Conservation (phyloP, 768 basidiomycete genomes). For the Psilocybe cyanescens region DNA sequence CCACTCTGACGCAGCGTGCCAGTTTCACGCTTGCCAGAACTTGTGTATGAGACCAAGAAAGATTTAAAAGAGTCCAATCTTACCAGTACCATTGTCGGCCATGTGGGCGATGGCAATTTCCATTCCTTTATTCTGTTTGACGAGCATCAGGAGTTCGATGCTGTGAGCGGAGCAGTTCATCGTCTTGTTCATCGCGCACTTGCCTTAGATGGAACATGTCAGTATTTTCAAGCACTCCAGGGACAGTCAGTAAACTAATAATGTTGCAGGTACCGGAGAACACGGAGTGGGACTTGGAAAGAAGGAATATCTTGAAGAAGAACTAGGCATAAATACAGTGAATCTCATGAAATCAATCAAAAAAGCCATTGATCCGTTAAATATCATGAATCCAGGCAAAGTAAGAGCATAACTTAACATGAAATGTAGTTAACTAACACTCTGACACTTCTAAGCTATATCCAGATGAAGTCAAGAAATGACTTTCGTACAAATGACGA, state of each 20-base stretch:
- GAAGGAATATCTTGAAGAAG: slow-evolving; percentile 79
- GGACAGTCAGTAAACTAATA: not conserved
- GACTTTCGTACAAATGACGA: not conserved
- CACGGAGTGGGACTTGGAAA: slow-evolving; percentile 91
- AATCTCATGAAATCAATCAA: slow-evolving; percentile 89
- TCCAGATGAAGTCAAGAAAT: slow-evolving; percentile 27
- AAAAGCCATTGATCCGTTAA: slow-evolving; percentile 73
- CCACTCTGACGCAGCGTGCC: slow-evolving; percentile 52
- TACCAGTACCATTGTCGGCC: slow-evolving; percentile 76
- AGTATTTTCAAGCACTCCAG: slow-evolving; percentile 23
- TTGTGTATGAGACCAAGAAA: slow-evolving; percentile 78
- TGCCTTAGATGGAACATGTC: slow-evolving; percentile 77
- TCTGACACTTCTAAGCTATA: slow-evolving; percentile 30
- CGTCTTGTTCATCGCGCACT: slow-evolving; percentile 75
- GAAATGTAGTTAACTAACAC: slow-evolving; percentile 12
- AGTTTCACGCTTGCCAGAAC: slow-evolving; percentile 67
- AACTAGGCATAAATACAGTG: slow-evolving; percentile 83
- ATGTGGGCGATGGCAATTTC: slow-evolving; percentile 76
- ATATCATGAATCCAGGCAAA: slow-evolving; percentile 89
- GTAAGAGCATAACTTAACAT: slow-evolving; percentile 24
- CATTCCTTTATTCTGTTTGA: slow-evolving; percentile 61
- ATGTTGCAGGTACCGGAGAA: slow-evolving; percentile 71
- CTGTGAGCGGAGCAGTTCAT: slow-evolving; percentile 64
- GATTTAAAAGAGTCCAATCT: slow-evolving; percentile 66
- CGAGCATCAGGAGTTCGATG: slow-evolving; percentile 58